Conservation (phyloP, 1,284 basidiomycete species). For the Cerioporus squamosus region DNA sequence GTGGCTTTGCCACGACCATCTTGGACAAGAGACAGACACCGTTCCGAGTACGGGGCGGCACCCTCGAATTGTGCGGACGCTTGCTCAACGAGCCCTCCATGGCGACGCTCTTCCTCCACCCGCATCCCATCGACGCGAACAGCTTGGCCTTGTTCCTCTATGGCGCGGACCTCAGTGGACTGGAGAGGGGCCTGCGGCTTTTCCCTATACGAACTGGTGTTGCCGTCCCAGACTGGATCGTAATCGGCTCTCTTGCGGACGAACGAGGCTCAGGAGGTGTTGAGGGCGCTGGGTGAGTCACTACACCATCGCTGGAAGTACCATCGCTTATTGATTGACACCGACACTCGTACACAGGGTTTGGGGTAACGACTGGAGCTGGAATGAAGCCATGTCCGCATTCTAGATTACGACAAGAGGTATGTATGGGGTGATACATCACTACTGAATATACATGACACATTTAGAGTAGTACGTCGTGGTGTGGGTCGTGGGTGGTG, state of each 20-base stretch:
- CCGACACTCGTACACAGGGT: constrained; percentile 26
- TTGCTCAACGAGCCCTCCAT: constrained; percentile 10
- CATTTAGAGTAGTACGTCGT: constrained; percentile 34
- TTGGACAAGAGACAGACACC: constrained; percentile 32
- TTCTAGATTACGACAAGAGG: constrained; percentile 44
- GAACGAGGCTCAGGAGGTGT: constrained; percentile 69
- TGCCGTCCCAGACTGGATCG: constrained; percentile 74
- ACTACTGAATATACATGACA: constrained; percentile 41
- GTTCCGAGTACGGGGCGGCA: constrained; percentile 33
- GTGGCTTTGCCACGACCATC: constrained; percentile 20
- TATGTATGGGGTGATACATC: constrained; percentile 41
- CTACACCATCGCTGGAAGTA: not conserved
- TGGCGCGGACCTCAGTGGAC: constrained; percentile 54
- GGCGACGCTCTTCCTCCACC: constrained; percentile 74
- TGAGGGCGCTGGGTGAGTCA: constrained; percentile 69
- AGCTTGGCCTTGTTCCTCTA: constrained; percentile 61
- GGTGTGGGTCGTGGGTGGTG: constrained; percentile 30
- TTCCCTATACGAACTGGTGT: constrained; percentile 84
- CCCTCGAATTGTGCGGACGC: constrained; percentile 23
- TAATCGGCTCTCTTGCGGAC: constrained; percentile 58
- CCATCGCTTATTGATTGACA: constrained; percentile 15
- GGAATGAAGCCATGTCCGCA: constrained; percentile 58
- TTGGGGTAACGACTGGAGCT: constrained; percentile 51
- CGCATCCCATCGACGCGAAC: constrained; percentile 53
- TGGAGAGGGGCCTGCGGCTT: constrained; percentile 70